phyloP scores from a whole-genome alignment of 2,329 filamentous ascomycete species.

The Penicillium concentricum region DNA sequence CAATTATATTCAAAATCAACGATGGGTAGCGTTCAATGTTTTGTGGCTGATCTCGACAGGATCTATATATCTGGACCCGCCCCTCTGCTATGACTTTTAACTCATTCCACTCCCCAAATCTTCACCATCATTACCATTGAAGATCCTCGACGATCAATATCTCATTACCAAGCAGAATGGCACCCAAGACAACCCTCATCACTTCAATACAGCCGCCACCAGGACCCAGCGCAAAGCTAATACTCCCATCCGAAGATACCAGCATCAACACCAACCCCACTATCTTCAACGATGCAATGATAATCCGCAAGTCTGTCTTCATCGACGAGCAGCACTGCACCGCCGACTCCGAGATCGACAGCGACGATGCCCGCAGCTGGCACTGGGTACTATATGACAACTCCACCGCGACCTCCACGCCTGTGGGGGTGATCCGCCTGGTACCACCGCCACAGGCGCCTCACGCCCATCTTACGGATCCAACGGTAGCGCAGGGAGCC shows the following conservation, averaged over 20 bases:
- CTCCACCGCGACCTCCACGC: slow-evolving; percentile 43
- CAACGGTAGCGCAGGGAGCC: slow-evolving; percentile 11
- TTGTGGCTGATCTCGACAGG: not conserved
- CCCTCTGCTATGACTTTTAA: not conserved
- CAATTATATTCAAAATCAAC: not conserved
- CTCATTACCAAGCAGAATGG: slow-evolving; percentile 3
- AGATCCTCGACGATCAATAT: not conserved
- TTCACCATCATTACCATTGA: not conserved
- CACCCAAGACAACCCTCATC: slow-evolving; percentile 1
- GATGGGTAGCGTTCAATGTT: not conserved
- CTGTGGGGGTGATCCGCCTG: slow-evolving; percentile 75
- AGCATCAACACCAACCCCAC: slow-evolving; percentile 41
- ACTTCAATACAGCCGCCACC: slow-evolving; percentile 29
- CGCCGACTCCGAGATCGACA: slow-evolving; percentile 72
- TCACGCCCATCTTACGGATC: slow-evolving; percentile 47
- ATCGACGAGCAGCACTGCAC: slow-evolving; percentile 57
- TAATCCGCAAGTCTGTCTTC: slow-evolving; percentile 58
- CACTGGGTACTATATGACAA: slow-evolving; percentile 86
- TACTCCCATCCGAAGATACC: slow-evolving; percentile 25
- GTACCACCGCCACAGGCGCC: slow-evolving; percentile 76
- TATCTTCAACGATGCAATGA: slow-evolving; percentile 61
- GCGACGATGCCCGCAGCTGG: slow-evolving; percentile 73
- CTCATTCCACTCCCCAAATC: not conserved
- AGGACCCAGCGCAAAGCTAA: slow-evolving; percentile 13
- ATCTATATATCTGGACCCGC: slow-evolving; percentile 1